Base-by-base conservation (phyloP, 169 alveolate species). In the Plasmodium berghei region DNA sequence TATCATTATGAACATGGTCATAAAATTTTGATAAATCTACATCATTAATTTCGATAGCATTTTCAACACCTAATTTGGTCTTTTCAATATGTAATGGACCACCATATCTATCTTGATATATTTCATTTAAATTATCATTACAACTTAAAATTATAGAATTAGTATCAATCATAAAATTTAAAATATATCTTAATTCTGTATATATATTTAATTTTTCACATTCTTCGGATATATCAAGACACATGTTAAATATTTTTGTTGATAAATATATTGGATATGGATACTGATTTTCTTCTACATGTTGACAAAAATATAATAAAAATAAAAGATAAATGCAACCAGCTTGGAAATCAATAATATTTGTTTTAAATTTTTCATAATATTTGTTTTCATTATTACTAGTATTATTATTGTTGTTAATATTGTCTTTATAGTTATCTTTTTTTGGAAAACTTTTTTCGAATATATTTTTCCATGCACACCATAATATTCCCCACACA, bases 31-130 rank as follows among this genome's bases (percentile, higher is more conserved):
- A 10, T 9, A 54, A 16, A 54, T 80, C 63, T 24, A 80, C 90
- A 70, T 80, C 80, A 52, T 67, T 66, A 52, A 80, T 80, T 52
- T 67, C 59, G 49, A 52, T 46, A 40, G 64, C 14, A 67, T 80
- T 80, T 67, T 80, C 90, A 20, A 80, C 83, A 5, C 45, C 73
- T 24, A 80, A 14, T 80, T 80, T 80, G 12, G 62, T 46, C 34
- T 80, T 80, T 45, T 80, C 90, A 28, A 67, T 64, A 59, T 64
- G 55, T 9, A 80, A 49, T 42, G 90, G 90, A 56, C 70, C 80
- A 59, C 90, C 90, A 80, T 80, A 80, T 59, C 90, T 66, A 49
- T 80, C 90, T 46, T 80, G 90, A 46, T 52, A 80, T 18, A 55
- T 70, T 28, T 71, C 90, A 22, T 40, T 46, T 34, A 80, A 80